Conservation (phyloP, 208 protist species). For the Trypanosoma cruzi region DNA sequence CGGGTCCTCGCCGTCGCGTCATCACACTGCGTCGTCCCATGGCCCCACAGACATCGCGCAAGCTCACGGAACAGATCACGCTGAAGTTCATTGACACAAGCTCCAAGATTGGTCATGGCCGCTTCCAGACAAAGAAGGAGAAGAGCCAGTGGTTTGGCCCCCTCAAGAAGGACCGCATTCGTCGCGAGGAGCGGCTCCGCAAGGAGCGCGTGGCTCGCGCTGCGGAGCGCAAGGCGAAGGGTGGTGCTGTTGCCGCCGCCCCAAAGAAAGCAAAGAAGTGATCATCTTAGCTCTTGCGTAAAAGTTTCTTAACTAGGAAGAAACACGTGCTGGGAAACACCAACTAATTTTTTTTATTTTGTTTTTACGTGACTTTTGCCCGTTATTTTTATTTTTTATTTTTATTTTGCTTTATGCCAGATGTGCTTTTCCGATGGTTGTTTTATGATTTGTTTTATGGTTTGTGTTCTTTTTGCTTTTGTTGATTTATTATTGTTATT, state of each 20-base stretch:
- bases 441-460: no score
- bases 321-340: conserved; percentile 1
- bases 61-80: conserved; percentile 92
- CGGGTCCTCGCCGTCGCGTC: conserved; percentile 96
- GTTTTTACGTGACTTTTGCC: background rate
- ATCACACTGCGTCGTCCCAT: conserved; percentile 99
- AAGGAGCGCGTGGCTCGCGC: conserved; percentile 82
- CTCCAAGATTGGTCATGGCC: conserved; percentile 99
- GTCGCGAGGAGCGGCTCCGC: conserved; percentile 80
- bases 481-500: conserved; percentile 18
- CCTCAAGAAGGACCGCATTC: conserved; percentile 93
- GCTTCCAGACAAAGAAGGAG: conserved; percentile 99
- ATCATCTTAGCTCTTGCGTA: background rate
- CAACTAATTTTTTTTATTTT: conserved; percentile 17
- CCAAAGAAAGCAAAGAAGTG: conserved; percentile 34
- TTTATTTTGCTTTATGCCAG: no score
- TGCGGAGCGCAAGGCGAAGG: conserved; percentile 72
- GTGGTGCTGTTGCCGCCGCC: conserved; percentile 19
- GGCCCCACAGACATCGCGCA: conserved; percentile 81
- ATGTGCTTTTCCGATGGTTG: no score
- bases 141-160: conserved; percentile 97
- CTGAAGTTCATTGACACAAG: conserved; percentile 99
- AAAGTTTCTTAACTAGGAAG: background rate
- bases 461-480: background rate
- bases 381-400: background rate